Conservation (phyloP, 2,329 filamentous ascomycete genomes). For the Tolypocladium tundrense region DNA sequence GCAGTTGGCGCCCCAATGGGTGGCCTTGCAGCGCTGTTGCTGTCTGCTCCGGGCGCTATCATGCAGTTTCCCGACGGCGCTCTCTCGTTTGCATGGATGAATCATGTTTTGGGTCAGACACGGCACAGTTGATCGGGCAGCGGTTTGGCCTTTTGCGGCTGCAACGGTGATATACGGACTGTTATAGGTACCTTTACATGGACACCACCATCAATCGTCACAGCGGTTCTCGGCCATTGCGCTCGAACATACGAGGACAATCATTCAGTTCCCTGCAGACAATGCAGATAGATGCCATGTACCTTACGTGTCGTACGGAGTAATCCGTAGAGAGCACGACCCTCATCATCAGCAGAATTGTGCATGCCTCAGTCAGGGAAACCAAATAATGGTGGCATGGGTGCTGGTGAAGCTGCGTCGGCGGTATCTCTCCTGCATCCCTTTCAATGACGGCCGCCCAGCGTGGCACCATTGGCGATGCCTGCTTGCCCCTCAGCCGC, state of each 20-base stretch:
- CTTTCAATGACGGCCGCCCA: not conserved
- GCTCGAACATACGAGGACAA: too few relatives aligned
- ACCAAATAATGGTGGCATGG: not conserved
- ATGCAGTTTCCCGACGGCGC: not conserved
- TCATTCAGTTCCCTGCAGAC: too few relatives aligned
- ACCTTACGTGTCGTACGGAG: too few relatives aligned
- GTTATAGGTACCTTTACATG: too few relatives aligned
- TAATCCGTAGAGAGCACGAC: not conserved
- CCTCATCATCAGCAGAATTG: not conserved
- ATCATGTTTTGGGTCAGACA: constrained; percentile 1
- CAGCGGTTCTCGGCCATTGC: not conserved
- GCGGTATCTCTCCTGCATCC: not conserved
- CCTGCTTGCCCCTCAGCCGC: constrained; percentile 2
- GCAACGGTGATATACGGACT: not conserved
- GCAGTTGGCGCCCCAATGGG: not conserved
- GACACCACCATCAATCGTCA: not conserved
- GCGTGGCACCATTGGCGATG: constrained; percentile 4
- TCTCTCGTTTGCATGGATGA: not conserved
- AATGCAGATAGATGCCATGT: not conserved
- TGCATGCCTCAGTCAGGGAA: not conserved
- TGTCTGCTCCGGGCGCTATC: not conserved
- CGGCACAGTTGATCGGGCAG: not conserved
- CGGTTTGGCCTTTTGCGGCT: not conserved
- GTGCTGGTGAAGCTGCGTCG: not conserved
- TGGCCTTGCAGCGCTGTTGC: not conserved